phyloP scores from a whole-genome alignment of 306 rosid species.

The Corylus avellana region DNA sequence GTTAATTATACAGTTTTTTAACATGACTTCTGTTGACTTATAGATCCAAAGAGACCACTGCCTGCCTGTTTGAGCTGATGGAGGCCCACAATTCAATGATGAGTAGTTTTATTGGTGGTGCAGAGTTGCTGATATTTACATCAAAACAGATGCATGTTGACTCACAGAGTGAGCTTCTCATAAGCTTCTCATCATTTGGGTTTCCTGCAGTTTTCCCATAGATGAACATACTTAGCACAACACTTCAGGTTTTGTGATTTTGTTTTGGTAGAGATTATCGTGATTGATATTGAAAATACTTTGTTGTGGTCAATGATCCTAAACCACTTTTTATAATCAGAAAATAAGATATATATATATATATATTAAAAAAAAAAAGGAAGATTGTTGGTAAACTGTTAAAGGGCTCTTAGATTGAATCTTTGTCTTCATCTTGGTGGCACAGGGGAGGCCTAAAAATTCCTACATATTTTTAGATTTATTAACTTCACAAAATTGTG shows the following conservation, averaged over 20 bases:
- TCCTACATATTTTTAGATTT: not conserved
- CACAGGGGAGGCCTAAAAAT: not conserved
- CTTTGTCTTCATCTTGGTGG: not conserved
- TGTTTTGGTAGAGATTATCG: not conserved
- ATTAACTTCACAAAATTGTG: not conserved
- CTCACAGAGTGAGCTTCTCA: slow-evolving; percentile 44
- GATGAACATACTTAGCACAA: not conserved
- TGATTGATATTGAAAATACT: not conserved
- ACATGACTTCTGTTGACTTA: slow-evolving; percentile 27
- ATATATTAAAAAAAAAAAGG: not conserved
- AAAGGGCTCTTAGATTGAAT: not conserved
- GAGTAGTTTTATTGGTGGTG: slow-evolving; percentile 48
- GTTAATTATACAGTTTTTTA: slow-evolving; percentile 6
- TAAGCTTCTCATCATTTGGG: slow-evolving; percentile 10
- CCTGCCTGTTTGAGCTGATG: slow-evolving; percentile 50
- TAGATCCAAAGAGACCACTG: slow-evolving; percentile 42
- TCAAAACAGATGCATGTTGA: slow-evolving; percentile 47
- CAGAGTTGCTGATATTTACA: slow-evolving; percentile 65
- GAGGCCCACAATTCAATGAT: slow-evolving; percentile 46
- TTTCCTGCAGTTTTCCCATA: slow-evolving; percentile 14
- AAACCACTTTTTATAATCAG: not conserved
- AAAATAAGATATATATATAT: not conserved
- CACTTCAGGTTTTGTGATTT: not conserved
- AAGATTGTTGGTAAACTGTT: not conserved
- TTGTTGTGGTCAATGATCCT: not conserved